phyloP scores from a whole-genome alignment of 169 alveolate species.

The Ichthyophthirius multifiliis region DNA sequence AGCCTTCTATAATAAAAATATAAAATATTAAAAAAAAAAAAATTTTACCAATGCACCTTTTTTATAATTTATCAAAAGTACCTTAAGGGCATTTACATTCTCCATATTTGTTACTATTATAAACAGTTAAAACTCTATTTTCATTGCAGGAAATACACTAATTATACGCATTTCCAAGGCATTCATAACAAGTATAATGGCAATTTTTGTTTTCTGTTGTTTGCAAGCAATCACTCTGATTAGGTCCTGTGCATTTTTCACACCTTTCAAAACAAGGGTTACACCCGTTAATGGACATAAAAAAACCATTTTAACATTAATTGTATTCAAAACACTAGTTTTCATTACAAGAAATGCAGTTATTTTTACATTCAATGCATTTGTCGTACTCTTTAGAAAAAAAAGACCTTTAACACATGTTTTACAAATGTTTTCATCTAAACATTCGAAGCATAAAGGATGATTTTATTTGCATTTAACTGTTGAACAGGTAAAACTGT shows the following conservation, averaged over 20 bases:
- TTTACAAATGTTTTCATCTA: neutral
- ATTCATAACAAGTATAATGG: neutral
- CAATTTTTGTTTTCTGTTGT: neutral
- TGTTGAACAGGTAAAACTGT: neutral
- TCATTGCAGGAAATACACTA: neutral
- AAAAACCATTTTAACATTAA: neutral
- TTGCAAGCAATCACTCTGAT: neutral
- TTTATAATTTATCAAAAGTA: neutral
- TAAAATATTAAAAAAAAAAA: neutral
- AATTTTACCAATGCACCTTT: neutral
- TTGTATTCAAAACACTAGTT: neutral
- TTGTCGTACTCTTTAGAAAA: neutral
- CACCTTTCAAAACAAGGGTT: neutral
- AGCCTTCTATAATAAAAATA: neutral
- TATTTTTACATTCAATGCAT: neutral
- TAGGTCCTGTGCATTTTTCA: neutral
- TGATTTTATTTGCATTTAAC: neutral
- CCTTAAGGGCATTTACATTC: constrained; percentile 6
- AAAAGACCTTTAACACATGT: neutral
- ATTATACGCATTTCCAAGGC: neutral
- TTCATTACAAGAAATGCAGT: neutral
- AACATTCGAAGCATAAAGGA: neutral
- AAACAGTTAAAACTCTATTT: constrained; percentile 4
- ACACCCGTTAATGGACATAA: neutral
- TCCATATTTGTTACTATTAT: neutral